Base-by-base conservation (phyloP, 352 stramenopile species). In the Globisporangium viniferum region DNA sequence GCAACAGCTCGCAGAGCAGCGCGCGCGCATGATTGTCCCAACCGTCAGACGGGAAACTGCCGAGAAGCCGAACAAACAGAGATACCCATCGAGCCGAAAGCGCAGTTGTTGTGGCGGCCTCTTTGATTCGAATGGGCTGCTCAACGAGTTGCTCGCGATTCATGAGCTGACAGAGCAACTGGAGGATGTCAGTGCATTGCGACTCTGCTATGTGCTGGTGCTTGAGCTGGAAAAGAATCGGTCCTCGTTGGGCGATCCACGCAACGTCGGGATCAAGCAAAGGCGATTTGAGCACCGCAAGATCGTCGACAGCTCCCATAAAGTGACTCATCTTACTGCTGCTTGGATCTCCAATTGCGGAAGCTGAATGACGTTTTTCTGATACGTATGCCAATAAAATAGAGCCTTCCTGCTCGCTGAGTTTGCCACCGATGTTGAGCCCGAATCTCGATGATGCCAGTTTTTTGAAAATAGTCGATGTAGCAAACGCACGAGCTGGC, bases 141-240 rank as follows among this genome's bases (percentile, higher is more conserved):
- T 41, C 35, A 48, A 7, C 39, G 8, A 48, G 14, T 8, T 33
- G 20, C 20, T 61, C 7, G 15, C 20, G 55, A 7, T 22, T 14
- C 9, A 20, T 22, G 9, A 83, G 59, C 46, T 68, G 73, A 18
- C 71, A 81, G n/a, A 88, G 60, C 18, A 88, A 46, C 5, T 71
- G 58, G 31, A 88, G 62, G 20, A 85, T 49, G 14, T 81, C 68
- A 5, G 33, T 49, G 57, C 71, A 80, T 24, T 85, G 55, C 5
- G 2, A 67, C 61, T 82, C 73, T 20, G 67, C 44, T 7, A 73
- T 27, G 35, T 77, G 33, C 4, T 70, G 70, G 20, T 74, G 75
- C 49, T 85, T 83, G 31, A 84, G 69, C 10, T 70, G 76, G 48
- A 86, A 75, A 7, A 88, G 65, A 64, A 75, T n/a, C 0, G 67